phyloP scores from a whole-genome alignment of 2,329 filamentous ascomycete genomes.

The Huntiella savannae region DNA sequence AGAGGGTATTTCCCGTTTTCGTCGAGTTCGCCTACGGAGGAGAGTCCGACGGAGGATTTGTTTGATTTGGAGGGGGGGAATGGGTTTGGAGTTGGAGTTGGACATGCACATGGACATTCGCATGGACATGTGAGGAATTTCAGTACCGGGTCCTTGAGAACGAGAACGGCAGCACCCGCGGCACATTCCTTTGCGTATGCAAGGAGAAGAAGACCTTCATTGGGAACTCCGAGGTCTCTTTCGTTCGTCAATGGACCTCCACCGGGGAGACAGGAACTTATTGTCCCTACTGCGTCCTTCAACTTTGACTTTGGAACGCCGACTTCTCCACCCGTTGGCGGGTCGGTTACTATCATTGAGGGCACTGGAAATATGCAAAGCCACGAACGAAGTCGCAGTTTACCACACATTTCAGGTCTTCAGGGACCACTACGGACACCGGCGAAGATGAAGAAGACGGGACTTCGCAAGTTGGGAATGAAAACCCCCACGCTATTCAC shows the following conservation, averaged over 20 bases:
- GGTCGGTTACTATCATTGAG: neutral
- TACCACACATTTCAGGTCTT: conserved; percentile 7
- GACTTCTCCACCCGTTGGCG: neutral
- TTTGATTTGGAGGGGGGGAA: neutral
- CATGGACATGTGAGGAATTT: conserved; percentile 5
- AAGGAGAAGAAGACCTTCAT: conserved; percentile 5
- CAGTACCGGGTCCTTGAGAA: neutral
- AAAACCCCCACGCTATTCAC: neutral
- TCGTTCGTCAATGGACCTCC: conserved; percentile 10
- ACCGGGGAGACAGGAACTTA: neutral
- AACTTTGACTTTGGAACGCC: conserved; percentile 3
- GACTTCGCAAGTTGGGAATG: neutral
- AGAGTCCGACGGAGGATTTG: neutral
- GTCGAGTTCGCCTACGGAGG: neutral
- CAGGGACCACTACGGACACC: conserved; percentile 9
- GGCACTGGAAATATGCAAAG: neutral
- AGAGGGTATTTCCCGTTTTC: neutral
- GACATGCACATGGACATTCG: neutral
- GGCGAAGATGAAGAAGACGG: conserved; percentile 9
- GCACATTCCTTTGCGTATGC: conserved; percentile 10
- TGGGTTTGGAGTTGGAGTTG: neutral
- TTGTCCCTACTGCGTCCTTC: neutral
- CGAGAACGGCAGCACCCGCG: neutral
- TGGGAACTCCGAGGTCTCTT: conserved; percentile 8
- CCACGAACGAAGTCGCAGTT: conserved; percentile 4